A percentile compares a stretch with the other conserved stretches of the same genome.
These are phyloP conservation scores for Rhynchospora tenuis DNA, from an alignment of 176 grass and related monocot genomes.

Conservation along the genomic window DNA sequence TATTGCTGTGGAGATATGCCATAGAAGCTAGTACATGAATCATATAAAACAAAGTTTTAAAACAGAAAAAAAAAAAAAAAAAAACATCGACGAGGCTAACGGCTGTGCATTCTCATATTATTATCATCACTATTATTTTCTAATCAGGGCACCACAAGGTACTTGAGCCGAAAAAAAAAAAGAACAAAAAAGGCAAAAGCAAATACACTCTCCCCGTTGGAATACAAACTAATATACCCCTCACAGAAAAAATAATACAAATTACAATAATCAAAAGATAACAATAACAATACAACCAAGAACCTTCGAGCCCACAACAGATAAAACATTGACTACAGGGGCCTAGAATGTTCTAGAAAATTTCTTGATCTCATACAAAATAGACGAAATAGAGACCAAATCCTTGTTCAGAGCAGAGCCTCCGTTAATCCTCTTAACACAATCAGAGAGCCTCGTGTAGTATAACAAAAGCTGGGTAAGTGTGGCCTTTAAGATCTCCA, in stretches of 20 bases:
- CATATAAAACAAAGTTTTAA: not conserved
- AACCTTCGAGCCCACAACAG: not conserved
- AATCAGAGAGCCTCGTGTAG: slow-evolving; percentile 84
- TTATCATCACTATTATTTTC: not conserved
- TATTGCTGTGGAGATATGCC: too few relatives aligned
- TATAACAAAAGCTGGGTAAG: slow-evolving; percentile 84
- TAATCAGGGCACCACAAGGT: not conserved
- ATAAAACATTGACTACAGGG: not conserved
- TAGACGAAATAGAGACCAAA: slow-evolving; percentile 91
- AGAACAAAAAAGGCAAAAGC: not conserved
- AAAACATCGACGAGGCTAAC: not conserved
- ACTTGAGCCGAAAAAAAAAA: not conserved
- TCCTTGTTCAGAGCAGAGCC: slow-evolving; percentile 79
- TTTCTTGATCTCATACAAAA: slow-evolving; percentile 95
- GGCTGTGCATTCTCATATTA: not conserved
- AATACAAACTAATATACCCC: not conserved
- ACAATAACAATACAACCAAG: slow-evolving; percentile 3
- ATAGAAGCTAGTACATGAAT: too few relatives aligned
- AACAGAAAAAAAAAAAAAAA: not conserved
- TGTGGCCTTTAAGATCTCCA: slow-evolving; percentile 91
- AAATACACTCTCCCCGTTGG: not conserved
- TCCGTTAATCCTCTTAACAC: slow-evolving; percentile 62
- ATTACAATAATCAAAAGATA: not conserved
- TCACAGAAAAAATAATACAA: not conserved
- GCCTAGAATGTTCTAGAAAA: slow-evolving; percentile 86